Evolutionary conservation across 2,329 filamentous ascomycete species (phyloP), one percentile per base, ranked within the genome.

Genomic region (Aspergillus melleus): DNA sequence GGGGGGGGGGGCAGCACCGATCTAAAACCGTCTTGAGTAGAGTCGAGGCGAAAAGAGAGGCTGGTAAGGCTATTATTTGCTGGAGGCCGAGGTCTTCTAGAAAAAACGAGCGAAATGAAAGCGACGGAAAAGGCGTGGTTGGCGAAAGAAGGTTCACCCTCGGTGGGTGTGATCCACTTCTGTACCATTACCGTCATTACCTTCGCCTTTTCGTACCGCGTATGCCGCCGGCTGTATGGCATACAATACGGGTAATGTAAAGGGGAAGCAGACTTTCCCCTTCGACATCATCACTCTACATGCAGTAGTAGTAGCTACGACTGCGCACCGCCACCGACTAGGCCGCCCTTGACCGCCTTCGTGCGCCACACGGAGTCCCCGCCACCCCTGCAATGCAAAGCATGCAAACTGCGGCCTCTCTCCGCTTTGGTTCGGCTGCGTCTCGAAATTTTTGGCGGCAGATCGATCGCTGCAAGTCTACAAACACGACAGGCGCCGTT

Each of bases 321-420:
- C 24, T 32, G 8, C 32, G 32, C 32, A 36, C 32, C 32, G 32
- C 32, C 32, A 36, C 32, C 12, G 11, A 36, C 32, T 36, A 6
- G 26, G 2, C 26, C 26, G 11, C 32, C n/a, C 42, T 14, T 20
- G 44, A 47, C 44, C 44, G 44, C 44, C 44, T 42, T 47, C 29
- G 19, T 51, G 30, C 56, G 56, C 59, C 61, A 55, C 54, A 56
- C 24, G 14, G 6, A 12, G 9, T 12, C 22, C 36, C 36, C 36
- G 36, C 36, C 36, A 42, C 36, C 32, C 46, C 36, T 22, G 32
- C 26, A 29, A 20, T 66, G 60, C 64, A 66, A 66, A 67, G 60
- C 5, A 36, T 66, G 60, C 70, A 73, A 72, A 72, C 60, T 36
- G 22, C 32, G 46, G 42, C 10, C 9, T 32, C 14, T 55, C 54